Evolutionary conservation across 1,284 basidiomycete genomes (phyloP), one percentile per base, ranked within the genome.

Genomic region (Tylopilus sp.): DNA sequence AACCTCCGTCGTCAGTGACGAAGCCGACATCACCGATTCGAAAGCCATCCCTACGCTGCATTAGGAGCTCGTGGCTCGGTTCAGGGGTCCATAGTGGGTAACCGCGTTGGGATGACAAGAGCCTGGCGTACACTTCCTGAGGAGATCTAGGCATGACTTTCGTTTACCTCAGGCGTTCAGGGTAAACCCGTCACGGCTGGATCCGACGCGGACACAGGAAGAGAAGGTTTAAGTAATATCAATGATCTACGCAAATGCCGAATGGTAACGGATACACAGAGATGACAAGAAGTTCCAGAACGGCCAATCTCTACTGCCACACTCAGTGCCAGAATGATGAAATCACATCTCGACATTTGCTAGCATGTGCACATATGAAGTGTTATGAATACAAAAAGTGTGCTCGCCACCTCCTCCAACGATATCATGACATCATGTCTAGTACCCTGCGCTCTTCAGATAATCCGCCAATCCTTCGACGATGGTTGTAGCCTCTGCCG

Each of bases 391-490:
- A 74, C 70, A 71, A 58, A 38, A 52, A 26, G 51, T 56, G 47
- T 57, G 39, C 57, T 53, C 62, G 67, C 59, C 58, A 67, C 53
- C 57, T 32, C 24, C 18, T 39, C 57, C 29, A 55, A 61, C 49
- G 15, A 5, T 22, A 38, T 38, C 49, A 6, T 33, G 44, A n/a
- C 38, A 55, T 57, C 53, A 38, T 62, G 51, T 71, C 76, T 86
- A 93, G 77, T 89, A 93, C 39, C 79, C 79, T 44, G 86, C 88
- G 59, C 80, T 74, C 75, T 90, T 93, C 75, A 97, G 85, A 80
- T 96, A 96, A 80, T 96, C 93, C 39, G 90, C 95, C 38, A 97
- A 83, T 32, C 77, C 81, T 80, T 95, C 91, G 36, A 95, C 94
- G 39, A 95, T 75, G 26, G 87, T 79, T 56, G 91, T 94, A 32